These are phyloP conservation scores for Lyophyllum semitale DNA, from an alignment of 768 basidiomycete genomes.

Conservation along the genomic window DNA sequence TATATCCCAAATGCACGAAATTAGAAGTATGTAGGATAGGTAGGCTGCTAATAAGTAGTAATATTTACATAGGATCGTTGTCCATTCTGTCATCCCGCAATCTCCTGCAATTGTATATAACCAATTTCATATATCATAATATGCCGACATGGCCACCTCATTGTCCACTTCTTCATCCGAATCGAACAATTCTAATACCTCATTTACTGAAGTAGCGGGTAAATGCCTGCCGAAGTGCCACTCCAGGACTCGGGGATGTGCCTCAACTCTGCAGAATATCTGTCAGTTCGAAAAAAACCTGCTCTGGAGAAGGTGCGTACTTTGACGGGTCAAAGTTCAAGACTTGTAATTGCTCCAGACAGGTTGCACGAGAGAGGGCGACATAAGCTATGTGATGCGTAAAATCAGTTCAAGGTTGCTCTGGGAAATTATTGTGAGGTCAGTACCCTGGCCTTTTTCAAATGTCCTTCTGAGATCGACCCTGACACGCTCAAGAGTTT, in stretches of 20 bases:
- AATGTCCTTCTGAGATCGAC: constrained; percentile 78
- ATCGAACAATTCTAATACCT: constrained; percentile 10
- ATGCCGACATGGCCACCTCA: constrained; percentile 34
- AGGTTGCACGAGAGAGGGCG: constrained; percentile 72
- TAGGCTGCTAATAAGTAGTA: background rate
- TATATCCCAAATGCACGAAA: background rate
- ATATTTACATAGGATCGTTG: background rate
- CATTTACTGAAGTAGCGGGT: background rate
- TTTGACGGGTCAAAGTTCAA: constrained; percentile 61
- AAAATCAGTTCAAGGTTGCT: background rate
- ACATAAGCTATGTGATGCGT: constrained; percentile 57
- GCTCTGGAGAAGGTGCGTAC: constrained; percentile 34
- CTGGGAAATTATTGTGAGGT: background rate
- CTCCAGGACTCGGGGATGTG: constrained; percentile 61
- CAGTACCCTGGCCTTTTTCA: constrained; percentile 75
- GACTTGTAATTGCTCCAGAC: constrained; percentile 65
- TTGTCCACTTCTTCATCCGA: constrained; percentile 39
- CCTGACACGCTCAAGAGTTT: constrained; percentile 82
- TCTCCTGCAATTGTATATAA: background rate
- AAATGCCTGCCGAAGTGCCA: constrained; percentile 41
- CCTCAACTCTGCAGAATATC: constrained; percentile 49
- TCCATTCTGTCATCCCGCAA: background rate
- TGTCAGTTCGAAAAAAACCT: background rate
- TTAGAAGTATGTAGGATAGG: background rate
- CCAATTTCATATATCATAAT: constrained; percentile 23